A percentile compares a stretch with the other conserved stretches of the same genome.
Evolutionary conservation across 805 yeast species (phyloP).

Genomic region (Candida ulmi): DNA sequence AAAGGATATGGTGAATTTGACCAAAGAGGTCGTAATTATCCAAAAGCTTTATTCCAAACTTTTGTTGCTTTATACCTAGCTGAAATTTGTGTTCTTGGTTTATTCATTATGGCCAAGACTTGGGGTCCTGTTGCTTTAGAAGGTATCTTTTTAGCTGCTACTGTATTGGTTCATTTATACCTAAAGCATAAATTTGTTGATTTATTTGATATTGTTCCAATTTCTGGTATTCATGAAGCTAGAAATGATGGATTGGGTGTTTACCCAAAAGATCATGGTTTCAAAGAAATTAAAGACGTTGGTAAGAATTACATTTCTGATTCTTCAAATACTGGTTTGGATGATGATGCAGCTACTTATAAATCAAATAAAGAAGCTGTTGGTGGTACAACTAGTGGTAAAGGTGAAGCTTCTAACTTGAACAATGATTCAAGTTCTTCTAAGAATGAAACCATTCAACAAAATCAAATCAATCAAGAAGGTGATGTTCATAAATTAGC

Average conservation of each 20-base stretch:
- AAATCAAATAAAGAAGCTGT: conserved; percentile 5
- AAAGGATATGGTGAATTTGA: conserved; percentile 45
- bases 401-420: conserved; percentile 10
- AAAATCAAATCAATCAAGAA: conserved; percentile 22
- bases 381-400: conserved; percentile 5
- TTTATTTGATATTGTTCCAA: conserved; percentile 62
- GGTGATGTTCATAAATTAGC: conserved; percentile 12
- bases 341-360: conserved; percentile 24
- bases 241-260: conserved; percentile 31
- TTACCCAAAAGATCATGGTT: conserved; percentile 72
- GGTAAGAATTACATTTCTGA: conserved; percentile 34
- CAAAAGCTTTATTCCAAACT: conserved; percentile 64
- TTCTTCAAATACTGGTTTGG: conserved; percentile 19
- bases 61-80: conserved; percentile 69
- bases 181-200: conserved; percentile 56
- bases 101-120: conserved; percentile 70
- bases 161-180: conserved; percentile 55
- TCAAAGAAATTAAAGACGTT: conserved; percentile 45
- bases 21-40: conserved; percentile 68
- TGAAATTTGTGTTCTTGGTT: conserved; percentile 61
- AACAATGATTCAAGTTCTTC: conserved; percentile 25
- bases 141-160: conserved; percentile 49
- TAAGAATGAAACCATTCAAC: conserved; percentile 22
- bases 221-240: conserved; percentile 42
- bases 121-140: conserved; percentile 78